These are phyloP conservation scores for Podaxis sp. DNA, from an alignment of 768 basidiomycete genomes.

Conservation along the genomic window DNA sequence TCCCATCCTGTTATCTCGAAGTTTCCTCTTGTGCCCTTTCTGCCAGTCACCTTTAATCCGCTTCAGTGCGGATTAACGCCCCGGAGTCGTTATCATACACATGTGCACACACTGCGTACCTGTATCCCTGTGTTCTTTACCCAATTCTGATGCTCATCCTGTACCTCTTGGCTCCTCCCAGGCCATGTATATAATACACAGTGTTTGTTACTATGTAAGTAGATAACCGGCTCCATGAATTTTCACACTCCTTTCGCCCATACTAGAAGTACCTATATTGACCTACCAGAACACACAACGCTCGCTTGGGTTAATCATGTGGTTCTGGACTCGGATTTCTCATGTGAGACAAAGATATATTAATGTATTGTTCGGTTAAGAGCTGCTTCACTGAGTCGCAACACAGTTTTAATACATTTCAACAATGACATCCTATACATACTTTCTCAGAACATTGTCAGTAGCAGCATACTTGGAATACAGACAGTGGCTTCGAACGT, in stretches of 20 bases:
- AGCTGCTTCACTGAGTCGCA: too few relatives aligned
- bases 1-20: background rate
- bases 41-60: background rate
- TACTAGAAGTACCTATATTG: background rate
- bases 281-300: background rate
- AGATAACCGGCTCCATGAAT: background rate
- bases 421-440: too few relatives aligned
- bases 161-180: background rate
- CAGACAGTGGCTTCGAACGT: too few relatives aligned
- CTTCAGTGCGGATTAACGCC: background rate
- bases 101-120: background rate
- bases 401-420: too few relatives aligned
- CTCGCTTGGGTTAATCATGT: background rate
- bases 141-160: background rate
- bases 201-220: background rate
- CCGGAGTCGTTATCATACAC: background rate
- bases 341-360: too few relatives aligned
- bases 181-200: background rate
- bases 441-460: too few relatives aligned
- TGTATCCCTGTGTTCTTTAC: background rate
- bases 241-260: background rate
- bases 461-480: too few relatives aligned
- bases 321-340: background rate
- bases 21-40: background rate
- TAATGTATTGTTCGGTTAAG: too few relatives aligned